Percentiles rank a stretch among this genome's conserved stretches.
Evolutionary conservation across 2,329 filamentous ascomycete genomes (phyloP).

Genomic region (Grosmannia huntii): DNA sequence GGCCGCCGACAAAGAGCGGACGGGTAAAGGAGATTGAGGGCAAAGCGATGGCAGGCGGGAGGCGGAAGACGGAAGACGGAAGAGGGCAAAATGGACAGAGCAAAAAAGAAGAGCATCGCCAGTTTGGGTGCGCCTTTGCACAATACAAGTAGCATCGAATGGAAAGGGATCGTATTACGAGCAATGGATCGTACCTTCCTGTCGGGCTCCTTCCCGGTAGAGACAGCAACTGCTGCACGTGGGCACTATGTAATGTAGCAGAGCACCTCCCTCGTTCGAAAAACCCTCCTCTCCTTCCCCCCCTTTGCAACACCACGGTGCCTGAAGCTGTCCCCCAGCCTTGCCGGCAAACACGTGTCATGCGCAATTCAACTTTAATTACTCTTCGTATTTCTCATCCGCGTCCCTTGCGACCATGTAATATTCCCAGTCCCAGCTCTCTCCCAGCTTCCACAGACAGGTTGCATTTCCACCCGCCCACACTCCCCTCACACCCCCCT

Average conservation of each 20-base stretch:
- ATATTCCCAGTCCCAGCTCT: background rate
- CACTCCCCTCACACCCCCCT: background rate
- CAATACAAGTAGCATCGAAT: too few relatives aligned
- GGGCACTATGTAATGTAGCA: background rate
- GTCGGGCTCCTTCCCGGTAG: background rate
- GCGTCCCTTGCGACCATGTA: too few relatives aligned
- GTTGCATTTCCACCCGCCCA: background rate
- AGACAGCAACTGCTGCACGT: background rate
- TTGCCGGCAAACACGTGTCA: background rate
- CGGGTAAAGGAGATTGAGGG: background rate
- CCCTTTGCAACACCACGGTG: too few relatives aligned
- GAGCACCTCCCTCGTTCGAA: too few relatives aligned
- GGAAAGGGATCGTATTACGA: too few relatives aligned
- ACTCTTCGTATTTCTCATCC: too few relatives aligned
- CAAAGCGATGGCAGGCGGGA: background rate
- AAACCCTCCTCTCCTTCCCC: too few relatives aligned
- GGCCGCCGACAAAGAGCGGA: background rate
- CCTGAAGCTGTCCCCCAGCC: background rate
- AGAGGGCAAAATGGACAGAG: background rate
- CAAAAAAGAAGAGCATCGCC: too few relatives aligned
- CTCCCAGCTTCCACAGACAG: background rate
- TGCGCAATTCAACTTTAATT: background rate
- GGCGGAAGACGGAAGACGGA: background rate
- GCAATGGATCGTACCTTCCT: slow-evolving; percentile 1
- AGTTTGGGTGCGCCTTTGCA: too few relatives aligned